Conservation (phyloP, 495 filamentous ascomycete species). For the Xylaria telfairii region DNA sequence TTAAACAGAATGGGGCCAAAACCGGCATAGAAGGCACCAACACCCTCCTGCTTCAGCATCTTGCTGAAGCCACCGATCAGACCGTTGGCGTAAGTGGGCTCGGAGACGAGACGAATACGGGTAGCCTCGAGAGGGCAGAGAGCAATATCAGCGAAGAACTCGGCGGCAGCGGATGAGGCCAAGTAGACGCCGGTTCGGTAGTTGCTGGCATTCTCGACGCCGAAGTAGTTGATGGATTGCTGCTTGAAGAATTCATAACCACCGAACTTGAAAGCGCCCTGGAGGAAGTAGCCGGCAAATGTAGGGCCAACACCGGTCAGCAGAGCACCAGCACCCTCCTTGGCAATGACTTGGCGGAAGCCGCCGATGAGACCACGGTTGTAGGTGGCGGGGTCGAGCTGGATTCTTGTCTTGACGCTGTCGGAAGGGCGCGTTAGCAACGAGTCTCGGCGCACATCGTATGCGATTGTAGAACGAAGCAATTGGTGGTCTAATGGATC, state of each 20-base stretch:
- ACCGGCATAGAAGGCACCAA: constrained; percentile 91
- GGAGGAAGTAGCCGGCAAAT: constrained; percentile 91
- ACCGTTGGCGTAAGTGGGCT: constrained; percentile 85
- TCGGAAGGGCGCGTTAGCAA: constrained; percentile 32
- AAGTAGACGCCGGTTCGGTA: constrained; percentile 91
- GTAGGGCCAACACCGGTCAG: constrained; percentile 88
- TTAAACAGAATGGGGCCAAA: constrained; percentile 95
- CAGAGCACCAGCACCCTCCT: constrained; percentile 86
- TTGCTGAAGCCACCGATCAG: constrained; percentile 82
- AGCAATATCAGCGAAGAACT: constrained; percentile 94
- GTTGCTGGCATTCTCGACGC: constrained; percentile 78
- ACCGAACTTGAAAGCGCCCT: constrained; percentile 94
- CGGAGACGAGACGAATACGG: constrained; percentile 91
- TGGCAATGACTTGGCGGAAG: constrained; percentile 82
- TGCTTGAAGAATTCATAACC: constrained; percentile 97
- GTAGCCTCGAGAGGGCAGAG: constrained; percentile 94
- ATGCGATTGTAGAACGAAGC: background rate
- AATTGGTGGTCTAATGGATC: constrained; percentile 8
- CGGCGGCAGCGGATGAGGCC: constrained; percentile 79
- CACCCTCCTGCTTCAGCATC: constrained; percentile 83
- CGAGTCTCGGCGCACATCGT: background rate
- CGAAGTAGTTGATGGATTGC: constrained; percentile 82
- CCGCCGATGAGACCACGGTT: constrained; percentile 89
- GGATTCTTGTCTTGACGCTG: constrained; percentile 94
- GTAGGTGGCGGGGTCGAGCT: constrained; percentile 89